Base-by-base conservation (phyloP, 2,329 filamentous ascomycete genomes). In the Beauveria brongniartii region DNA sequence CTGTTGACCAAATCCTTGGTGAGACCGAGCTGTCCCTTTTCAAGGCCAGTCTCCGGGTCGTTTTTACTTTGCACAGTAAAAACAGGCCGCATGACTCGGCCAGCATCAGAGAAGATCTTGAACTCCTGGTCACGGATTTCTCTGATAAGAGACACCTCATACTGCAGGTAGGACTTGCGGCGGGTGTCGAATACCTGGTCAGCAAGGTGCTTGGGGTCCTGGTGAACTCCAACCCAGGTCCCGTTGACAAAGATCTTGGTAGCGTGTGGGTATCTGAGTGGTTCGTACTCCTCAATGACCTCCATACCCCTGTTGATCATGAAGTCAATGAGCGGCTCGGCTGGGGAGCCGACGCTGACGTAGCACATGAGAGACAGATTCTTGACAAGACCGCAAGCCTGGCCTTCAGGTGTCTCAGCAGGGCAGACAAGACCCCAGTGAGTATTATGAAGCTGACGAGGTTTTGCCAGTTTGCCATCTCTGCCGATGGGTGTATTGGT, bases 171-270 rank as follows among this genome's bases (percentile, higher is more conserved):
- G 64, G 90, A 89, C 65, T 88, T 88, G 61, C 93, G 84, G 67
- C 92, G 87, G 58, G 96, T 82, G 58, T 88, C 83, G 69, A 89
- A 82, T 50, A 96, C 89, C 60, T 89, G 86, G 61, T 83, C 84
- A 34, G 96, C 92, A 47, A 99, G 82, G 68, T 92, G 86, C 67
- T 90, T 88, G 10, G 94, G 91, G 68, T 97, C 91, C 66, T 91
- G 86, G 70, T 97, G 92, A 16, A 97, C 89, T 75, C 94, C 95
- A 52, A 97, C 92, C 95, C 95, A 99, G 5, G 93, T 91, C 73
- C 94, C 94, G 70, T 99, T 97, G 68, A 99, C 89, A 69, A 99
- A 99, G 52, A 99, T 89, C 78, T 99, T 99, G 57, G 94, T 99
- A 6, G 93, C 92, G 69, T 95, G 90, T 0, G 93, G 93, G 59